A percentile compares a stretch with the other conserved stretches of the same genome.
Conservation (phyloP, 2,329 filamentous ascomycete genomes). For the Cercospora sp. region DNA sequence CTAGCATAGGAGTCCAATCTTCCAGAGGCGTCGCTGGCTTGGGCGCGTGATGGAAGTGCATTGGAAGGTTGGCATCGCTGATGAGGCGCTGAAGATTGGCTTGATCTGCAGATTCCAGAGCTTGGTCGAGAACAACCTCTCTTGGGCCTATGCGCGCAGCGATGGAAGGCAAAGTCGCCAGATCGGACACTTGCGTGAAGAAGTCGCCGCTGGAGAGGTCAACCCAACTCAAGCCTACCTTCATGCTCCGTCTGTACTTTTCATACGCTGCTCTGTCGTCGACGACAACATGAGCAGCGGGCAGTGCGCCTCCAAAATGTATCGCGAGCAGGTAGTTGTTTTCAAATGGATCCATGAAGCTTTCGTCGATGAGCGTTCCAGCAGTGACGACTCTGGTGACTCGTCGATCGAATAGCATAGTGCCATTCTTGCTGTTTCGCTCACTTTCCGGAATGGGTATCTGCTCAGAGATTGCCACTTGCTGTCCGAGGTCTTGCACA, state of each 20-base stretch:
- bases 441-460: conserved; percentile 62
- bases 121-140: conserved; percentile 74
- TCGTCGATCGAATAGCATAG: conserved; percentile 77
- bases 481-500: conserved; percentile 84
- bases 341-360: conserved; percentile 90
- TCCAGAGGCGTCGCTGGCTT: conserved; percentile 51
- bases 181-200: conserved; percentile 73
- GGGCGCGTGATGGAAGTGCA: conserved; percentile 66
- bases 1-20: conserved; percentile 75
- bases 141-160: conserved; percentile 79
- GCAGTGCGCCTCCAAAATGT: conserved; percentile 52
- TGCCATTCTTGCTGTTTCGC: conserved; percentile 68
- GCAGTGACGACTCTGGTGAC: conserved; percentile 89
- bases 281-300: conserved; percentile 5
- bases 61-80: conserved; percentile 58
- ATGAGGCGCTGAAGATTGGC: conserved; percentile 32
- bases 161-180: conserved; percentile 72
- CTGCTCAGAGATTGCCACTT: conserved; percentile 93
- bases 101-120: conserved; percentile 51
- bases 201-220: conserved; percentile 95
- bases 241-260: conserved; percentile 40
- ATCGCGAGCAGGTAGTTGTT: conserved; percentile 92
- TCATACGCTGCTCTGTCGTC: conserved; percentile 31
- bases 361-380: conserved; percentile 94
- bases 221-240: conserved; percentile 84